A percentile compares a stretch with the other conserved stretches of the same genome.
Conservation (phyloP, 2,329 filamentous ascomycete genomes). For the Trichoderma sp. region DNA sequence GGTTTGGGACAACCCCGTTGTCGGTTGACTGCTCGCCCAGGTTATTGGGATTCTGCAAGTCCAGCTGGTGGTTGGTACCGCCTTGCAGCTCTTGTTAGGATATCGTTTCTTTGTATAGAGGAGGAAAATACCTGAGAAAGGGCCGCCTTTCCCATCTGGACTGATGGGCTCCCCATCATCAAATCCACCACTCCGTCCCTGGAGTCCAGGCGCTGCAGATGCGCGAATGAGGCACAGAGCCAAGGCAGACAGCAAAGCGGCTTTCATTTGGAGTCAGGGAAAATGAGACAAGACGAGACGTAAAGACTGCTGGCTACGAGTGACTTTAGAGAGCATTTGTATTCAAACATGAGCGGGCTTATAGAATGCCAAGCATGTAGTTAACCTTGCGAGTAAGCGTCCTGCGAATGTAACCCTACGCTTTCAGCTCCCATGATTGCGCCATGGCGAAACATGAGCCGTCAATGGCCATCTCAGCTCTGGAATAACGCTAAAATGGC, state of each 20-base stretch:
- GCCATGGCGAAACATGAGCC: not conserved
- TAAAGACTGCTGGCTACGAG: not conserved
- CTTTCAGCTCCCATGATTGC: not conserved
- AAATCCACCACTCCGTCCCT: slow-evolving; percentile 41
- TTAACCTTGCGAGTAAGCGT: not conserved
- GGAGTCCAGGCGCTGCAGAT: slow-evolving; percentile 29
- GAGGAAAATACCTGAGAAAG: slow-evolving; percentile 53
- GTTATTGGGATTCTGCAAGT: slow-evolving; percentile 64
- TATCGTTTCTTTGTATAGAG: not conserved
- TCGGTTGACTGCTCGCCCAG: slow-evolving; percentile 64
- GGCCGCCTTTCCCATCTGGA: slow-evolving; percentile 58
- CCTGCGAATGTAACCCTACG: not conserved
- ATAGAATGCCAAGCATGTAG: slow-evolving; percentile 1
- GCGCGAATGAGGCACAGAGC: slow-evolving; percentile 25
- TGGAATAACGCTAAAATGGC: slow-evolving; percentile 28
- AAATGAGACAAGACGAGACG: not conserved
- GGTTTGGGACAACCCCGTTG: slow-evolving; percentile 63
- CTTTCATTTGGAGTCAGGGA: slow-evolving; percentile 24
- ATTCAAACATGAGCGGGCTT: not conserved
- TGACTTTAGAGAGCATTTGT: not conserved
- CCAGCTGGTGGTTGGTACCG: slow-evolving; percentile 63
- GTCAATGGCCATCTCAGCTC: not conserved
- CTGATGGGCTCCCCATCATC: slow-evolving; percentile 58
- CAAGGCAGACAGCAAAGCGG: slow-evolving; percentile 13
- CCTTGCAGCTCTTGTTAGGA: slow-evolving; percentile 44